Percentiles rank a stretch among this genome's conserved stretches.
phyloP scores from a whole-genome alignment of 441 rosid species.

The Mallotus japonicus region DNA sequence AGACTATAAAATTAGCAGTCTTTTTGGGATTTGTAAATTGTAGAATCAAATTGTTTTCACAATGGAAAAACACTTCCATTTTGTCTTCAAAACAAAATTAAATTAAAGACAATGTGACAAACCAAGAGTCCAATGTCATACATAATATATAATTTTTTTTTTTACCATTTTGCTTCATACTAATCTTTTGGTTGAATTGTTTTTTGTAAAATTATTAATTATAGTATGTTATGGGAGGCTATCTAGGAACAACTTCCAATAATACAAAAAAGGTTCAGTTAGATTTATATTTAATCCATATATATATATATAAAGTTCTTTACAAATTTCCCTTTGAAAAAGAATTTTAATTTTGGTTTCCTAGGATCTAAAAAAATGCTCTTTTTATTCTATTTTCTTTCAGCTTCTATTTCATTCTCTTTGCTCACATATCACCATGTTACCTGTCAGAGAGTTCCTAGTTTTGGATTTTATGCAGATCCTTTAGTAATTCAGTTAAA shows the following conservation, averaged over 20 bases:
- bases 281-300: slow-evolving; percentile 17
- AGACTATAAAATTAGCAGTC: slow-evolving; percentile 32
- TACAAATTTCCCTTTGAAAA: slow-evolving; percentile 17
- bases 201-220: slow-evolving; percentile 20
- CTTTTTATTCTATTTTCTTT: slow-evolving; percentile 30
- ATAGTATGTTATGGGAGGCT: background rate
- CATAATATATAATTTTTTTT: slow-evolving; percentile 19
- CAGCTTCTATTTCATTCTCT: slow-evolving; percentile 31
- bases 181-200: slow-evolving; percentile 22
- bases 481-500: background rate
- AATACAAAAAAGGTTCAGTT: slow-evolving; percentile 20
- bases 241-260: slow-evolving; percentile 31
- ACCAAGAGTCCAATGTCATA: slow-evolving; percentile 32
- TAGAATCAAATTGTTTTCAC: slow-evolving; percentile 24
- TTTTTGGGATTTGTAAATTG: slow-evolving; percentile 22
- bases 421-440: background rate
- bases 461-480: slow-evolving; percentile 7
- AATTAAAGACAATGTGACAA: slow-evolving; percentile 43
- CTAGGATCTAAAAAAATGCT: slow-evolving; percentile 31
- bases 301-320: slow-evolving; percentile 16
- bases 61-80: background rate
- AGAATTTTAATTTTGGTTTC: slow-evolving; percentile 8
- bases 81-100: slow-evolving; percentile 18
- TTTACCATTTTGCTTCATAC: background rate
- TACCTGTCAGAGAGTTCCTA: background rate